Base-by-base conservation (phyloP, 306 rosid genomes). In the Inga oerstediana region DNA sequence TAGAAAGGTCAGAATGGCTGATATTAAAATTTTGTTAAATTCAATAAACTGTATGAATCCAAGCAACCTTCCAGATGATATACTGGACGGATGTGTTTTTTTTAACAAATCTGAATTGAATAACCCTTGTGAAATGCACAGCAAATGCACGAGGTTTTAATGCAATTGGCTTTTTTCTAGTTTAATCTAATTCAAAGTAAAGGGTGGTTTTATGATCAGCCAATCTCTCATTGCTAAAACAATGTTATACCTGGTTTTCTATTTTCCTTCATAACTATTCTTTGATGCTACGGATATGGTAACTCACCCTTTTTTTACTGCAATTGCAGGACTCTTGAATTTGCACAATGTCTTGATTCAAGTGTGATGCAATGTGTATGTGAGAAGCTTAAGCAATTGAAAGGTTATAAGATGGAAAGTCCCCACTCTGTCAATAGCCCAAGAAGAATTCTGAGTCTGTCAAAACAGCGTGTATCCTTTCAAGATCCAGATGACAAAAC, bases 361-460 rank as follows among this genome's bases (percentile, higher is more conserved):
- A 61, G 4, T 27, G 34, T 9, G 27, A 13, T 48, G 82, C 69
- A 69, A 52, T 68, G 30, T 73, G 16, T 13, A 22, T 79, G 56
- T 4, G 20, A 39, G 78, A 72, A 80, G 49, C n/a, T 43, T 39
- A 41, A 19, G 46, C 76, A 61, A 27, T 62, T 78, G 78, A 61
- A 85, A 81, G 72, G n/a, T 59, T 6, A 74, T 76, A 14, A 41
- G 24, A 93, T 95, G 99, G 98, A 93, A 70, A 93, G 91, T 81
- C 91, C 90, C 6, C 87, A 72, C 81, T 93, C 98, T 35, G 94
- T 92, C 3, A 91, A 90, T 85, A 93, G 98, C 68, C 99, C 98
- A 10, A 90, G 99, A 84, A 87, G 98, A 89, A 90, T 83, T 48
- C 89, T 90, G 56, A 93, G 97, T 77, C 46, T 95, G 32, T 91